Evolutionary conservation across 805 yeast species (phyloP), one percentile per base, ranked within the genome.

Genomic region (Saturnispora kantuleensis): DNA sequence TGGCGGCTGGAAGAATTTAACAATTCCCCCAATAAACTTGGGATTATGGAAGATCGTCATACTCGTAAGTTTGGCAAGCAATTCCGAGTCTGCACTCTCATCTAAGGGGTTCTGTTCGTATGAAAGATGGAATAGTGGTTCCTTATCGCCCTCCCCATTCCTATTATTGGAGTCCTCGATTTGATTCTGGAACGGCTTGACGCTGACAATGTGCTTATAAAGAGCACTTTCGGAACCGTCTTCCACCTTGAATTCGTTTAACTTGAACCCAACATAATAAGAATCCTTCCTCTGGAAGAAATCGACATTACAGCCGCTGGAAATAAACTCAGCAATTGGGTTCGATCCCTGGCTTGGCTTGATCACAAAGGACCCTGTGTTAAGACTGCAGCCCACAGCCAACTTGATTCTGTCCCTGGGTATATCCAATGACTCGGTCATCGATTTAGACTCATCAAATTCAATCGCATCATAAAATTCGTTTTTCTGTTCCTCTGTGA

Each of bases 381-480:
- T 71, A 52, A 93, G 71, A 13, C 79, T 68, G 32, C 94, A 79
- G 18, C 76, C 71, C 3, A 90, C 56, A 49, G 82, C 83, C 44
- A 82, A 56, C n/a, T 75, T 75, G 4, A 83, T 75, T 31, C 85
- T 66, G 47, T 87, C 94, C 43, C 77, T 74, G 0, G 96, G 95
- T 2, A 84, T 56, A 47, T 83, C 81, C 6, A 79, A 64, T 1
- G 81, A 66, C 28, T 77, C 77, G 1, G 70, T 55, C 1, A 74
- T 45, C 1, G 67, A 67, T 40, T 73, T 68, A 16, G 69, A 63
- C 49, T 89, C 96, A 53, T 89, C 85, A 53, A 81, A 89, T 50
- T 89, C 99, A 51, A 93, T 89, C 0, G 97, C 95, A 48, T 86
- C 95, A 56, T 87, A 89, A 16, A 93, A 68, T 47, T 94, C 98